Base-by-base conservation (phyloP, 2,329 filamentous ascomycete species). In the Colletotrichum cordylinicola region DNA sequence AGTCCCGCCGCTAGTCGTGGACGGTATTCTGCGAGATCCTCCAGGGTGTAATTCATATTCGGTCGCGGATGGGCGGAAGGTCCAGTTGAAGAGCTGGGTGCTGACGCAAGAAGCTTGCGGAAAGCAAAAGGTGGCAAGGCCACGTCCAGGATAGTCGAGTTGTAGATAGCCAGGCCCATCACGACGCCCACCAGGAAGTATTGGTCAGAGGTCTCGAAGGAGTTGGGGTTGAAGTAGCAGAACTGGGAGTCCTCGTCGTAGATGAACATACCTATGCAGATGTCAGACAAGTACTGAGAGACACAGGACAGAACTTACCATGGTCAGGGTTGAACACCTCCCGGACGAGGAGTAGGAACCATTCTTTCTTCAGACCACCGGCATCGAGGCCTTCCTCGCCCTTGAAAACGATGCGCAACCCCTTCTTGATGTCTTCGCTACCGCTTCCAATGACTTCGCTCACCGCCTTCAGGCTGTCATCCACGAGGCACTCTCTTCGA, bases 301-400 rank as follows among this genome's bases (percentile, higher is more conserved):
- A 24, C n/a, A 13, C 15, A n/a, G 35, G 9, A 27, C 35, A 39
- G 70, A 48, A 85, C 92, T 80, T 89, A 96, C 94, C 95, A 86
- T 98, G 94, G 79, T 96, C 92, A 5, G 95, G 95, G 80, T 98
- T 96, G 84, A 98, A 98, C 37, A 98, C 93, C 82, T 98, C 96
- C 79, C 96, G 90, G 65, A 97, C 93, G 27, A 98, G 90, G 74
- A 98, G 90, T 67, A 98, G 86, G 82, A 98, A 98, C 96, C 96
- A 98, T 85, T 98, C 96, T 83, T 98, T 98, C 72, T 95, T 92
- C 71, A 98, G 88, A 1, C 96, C 96, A 48, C 96, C 96, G 6
- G 94, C 95, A 85, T 98, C 96, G 67, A 98, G 93, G 6, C 96
- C 96, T 84, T 98, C 96, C 85, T 98, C 96, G 37, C 95, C 96